Percentiles rank a stretch among this genome's conserved stretches.
Evolutionary conservation across 345 rosid genomes (phyloP).

Genomic region (Acer campestre): DNA sequence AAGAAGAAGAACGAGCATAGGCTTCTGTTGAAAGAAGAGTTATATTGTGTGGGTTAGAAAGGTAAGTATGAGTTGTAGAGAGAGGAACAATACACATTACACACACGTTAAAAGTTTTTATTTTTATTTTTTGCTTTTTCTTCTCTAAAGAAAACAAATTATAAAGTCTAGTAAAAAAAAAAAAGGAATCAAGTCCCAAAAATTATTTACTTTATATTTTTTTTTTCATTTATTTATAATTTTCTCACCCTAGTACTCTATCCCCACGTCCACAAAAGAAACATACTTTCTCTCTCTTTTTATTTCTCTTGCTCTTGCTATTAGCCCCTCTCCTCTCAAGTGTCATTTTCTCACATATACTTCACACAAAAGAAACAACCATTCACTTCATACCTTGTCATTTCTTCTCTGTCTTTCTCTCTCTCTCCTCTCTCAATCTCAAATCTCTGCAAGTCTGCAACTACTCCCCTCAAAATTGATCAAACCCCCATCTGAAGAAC

Average conservation of each 20-base stretch:
- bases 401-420: constrained; percentile 46
- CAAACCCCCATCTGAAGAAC: constrained; percentile 29
- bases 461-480: constrained; percentile 37
- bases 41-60: constrained; percentile 33
- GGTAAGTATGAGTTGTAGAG: constrained; percentile 45
- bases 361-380: constrained; percentile 74
- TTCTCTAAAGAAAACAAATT: constrained; percentile 9
- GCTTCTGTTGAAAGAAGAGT: constrained; percentile 31
- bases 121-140: neutral
- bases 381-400: constrained; percentile 58
- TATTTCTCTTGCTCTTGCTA: constrained; percentile 11
- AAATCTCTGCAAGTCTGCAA: constrained; percentile 56
- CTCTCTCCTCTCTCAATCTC: constrained; percentile 45
- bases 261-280: constrained; percentile 72
- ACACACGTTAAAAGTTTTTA: too few relatives aligned
- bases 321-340: constrained; percentile 35
- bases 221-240: constrained; percentile 20
- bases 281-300: constrained; percentile 18
- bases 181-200: constrained; percentile 27
- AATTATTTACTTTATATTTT: constrained; percentile 17
- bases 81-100: constrained; percentile 27
- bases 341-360: constrained; percentile 89
- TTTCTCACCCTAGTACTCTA: constrained; percentile 43
- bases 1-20: constrained; percentile 4
- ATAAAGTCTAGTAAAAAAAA: constrained; percentile 2